Evolutionary conservation across 768 basidiomycete genomes (phyloP).

Genomic region (Lactarius sanguifluus): DNA sequence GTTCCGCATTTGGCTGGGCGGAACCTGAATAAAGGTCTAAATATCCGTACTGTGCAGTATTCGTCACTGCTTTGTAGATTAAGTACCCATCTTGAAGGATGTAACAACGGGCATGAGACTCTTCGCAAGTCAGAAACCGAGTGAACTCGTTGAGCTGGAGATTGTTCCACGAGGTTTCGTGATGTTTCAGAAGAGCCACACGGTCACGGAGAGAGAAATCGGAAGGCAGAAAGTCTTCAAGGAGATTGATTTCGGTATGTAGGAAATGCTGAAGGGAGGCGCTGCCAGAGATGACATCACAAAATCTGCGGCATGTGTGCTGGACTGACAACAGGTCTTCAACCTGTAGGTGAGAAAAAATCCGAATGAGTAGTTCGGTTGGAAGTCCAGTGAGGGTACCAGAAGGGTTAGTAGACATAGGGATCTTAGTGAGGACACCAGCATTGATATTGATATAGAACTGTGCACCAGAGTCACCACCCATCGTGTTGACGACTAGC

Average conservation of each 20-base stretch:
- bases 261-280: constrained; percentile 7
- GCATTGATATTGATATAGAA: neutral
- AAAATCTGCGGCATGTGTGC: constrained; percentile 4
- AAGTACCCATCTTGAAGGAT: too few relatives aligned
- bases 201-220: neutral
- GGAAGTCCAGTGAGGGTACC: too few relatives aligned
- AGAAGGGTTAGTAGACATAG: too few relatives aligned
- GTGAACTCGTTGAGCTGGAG: neutral
- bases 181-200: neutral
- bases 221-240: constrained; percentile 1
- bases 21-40: too few relatives aligned
- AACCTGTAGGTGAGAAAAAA: neutral
- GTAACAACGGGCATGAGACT: too few relatives aligned
- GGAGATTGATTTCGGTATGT: neutral
- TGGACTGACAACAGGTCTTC: constrained; percentile 1
- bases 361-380: neutral
- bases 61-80: too few relatives aligned
- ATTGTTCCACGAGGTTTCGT: neutral
- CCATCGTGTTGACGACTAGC: neutral
- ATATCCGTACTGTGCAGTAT: too few relatives aligned
- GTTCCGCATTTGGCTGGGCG: too few relatives aligned
- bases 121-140: too few relatives aligned
- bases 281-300: neutral
- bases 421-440: neutral
- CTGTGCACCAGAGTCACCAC: neutral